Evolutionary conservation across 2,329 filamentous ascomycete genomes (phyloP), one percentile per base, ranked within the genome.

Genomic region (Penicillium janthinellum): DNA sequence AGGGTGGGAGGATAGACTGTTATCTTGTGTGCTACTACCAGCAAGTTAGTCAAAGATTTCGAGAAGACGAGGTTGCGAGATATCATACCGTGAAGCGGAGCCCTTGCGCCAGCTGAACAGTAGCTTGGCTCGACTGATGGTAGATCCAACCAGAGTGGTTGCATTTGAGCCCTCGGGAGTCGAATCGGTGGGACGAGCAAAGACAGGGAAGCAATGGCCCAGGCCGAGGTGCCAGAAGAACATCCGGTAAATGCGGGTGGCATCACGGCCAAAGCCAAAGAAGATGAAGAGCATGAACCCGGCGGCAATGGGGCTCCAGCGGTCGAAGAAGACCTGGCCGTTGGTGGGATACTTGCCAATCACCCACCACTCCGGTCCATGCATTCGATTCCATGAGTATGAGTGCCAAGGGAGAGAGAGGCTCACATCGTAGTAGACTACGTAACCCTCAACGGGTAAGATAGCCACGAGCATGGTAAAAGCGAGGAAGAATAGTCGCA

Each of bases 241-340:
- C 4, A 73, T 71, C 54, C 77, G 77, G 68, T 88, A 88, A 72
- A 85, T 82, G 25, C 77, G 75, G 4, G 78, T 75, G 0, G 87
- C 87, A 67, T 90, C 88, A 28, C 77, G 78, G 34, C 87, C 88
- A 15, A 86, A 82, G 8, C 88, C 88, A 64, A 89, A 89, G 67
- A 88, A 84, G n/a, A 83, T 54, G 68, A 90, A 90, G 12, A 86
- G 73, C 28, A 86, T 59, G 59, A 84, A 80, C 0, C 83, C 84
- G 3, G 81, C 77, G 0, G 69, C 79, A 10, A 88, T 75, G 49
- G 83, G 81, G 20, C 84, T 78, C 84, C 85, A 90, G 34, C 83
- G 81, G 67, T 88, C 84, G 60, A 83, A 83, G 45, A 78, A 71
- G 41, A 84, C 75, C 1, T 63, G 10, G 38, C 83, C 80, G 42